Percentiles rank a stretch among this genome's conserved stretches.
Evolutionary conservation across 495 filamentous ascomycete species (phyloP).

Genomic region (Talaromyces stipitatus): DNA sequence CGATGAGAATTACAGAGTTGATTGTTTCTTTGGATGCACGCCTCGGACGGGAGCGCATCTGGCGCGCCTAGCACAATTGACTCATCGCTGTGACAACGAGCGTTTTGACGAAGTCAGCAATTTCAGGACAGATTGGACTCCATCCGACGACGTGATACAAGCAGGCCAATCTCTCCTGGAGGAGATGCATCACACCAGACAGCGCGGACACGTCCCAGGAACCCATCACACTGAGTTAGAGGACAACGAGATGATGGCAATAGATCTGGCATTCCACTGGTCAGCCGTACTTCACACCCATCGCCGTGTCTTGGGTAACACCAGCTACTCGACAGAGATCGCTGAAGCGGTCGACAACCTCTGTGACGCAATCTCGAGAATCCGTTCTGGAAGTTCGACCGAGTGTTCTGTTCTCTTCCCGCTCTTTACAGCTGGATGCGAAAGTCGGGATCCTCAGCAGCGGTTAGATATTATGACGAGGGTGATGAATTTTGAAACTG

Average conservation of each 20-base stretch:
- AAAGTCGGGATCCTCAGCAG: constrained; percentile 49
- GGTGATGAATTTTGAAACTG: constrained; percentile 61
- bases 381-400: constrained; percentile 58
- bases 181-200: constrained; percentile 36
- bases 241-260: constrained; percentile 59
- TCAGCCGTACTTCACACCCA: constrained; percentile 73
- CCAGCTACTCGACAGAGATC: constrained; percentile 47
- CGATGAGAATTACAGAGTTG: constrained; percentile 57
- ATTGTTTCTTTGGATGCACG: constrained; percentile 78
- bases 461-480: constrained; percentile 56
- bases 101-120: constrained; percentile 53
- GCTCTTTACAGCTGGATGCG: constrained; percentile 79
- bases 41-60: constrained; percentile 63
- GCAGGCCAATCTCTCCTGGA: constrained; percentile 49
- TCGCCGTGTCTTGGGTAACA: constrained; percentile 59
- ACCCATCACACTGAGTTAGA: constrained; percentile 29
- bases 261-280: constrained; percentile 74
- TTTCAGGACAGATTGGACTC: constrained; percentile 49
- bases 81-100: constrained; percentile 60
- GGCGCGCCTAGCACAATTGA: constrained; percentile 65
- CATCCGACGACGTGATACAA: constrained; percentile 42
- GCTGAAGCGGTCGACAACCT: constrained; percentile 59
- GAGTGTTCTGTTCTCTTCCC: constrained; percentile 76
- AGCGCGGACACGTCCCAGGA: constrained; percentile 21
- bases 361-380: constrained; percentile 50